A percentile compares a stretch with the other conserved stretches of the same genome.
Conservation (phyloP, 2,329 filamentous ascomycete species). For the Trichophyton simii region DNA sequence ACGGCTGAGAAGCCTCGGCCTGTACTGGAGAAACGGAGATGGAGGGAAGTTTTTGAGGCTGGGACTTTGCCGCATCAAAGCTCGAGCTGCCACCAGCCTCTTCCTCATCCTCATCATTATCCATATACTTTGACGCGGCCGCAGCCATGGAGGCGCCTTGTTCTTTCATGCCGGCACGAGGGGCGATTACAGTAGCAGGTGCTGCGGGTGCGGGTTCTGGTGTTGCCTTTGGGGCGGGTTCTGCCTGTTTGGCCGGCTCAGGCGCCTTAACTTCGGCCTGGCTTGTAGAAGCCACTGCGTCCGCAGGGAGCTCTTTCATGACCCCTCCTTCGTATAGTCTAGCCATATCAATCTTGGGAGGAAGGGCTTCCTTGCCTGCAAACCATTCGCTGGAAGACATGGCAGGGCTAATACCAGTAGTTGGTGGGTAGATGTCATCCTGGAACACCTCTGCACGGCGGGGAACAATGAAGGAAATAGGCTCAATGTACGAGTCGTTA, state of each 20-base stretch:
- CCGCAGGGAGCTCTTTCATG: conserved; percentile 60
- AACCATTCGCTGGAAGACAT: conserved; percentile 76
- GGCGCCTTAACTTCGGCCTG: conserved; percentile 15
- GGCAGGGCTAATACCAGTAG: conserved; percentile 65
- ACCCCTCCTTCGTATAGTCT: conserved; percentile 77
- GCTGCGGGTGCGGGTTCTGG: conserved; percentile 28
- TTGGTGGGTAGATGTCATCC: conserved; percentile 89
- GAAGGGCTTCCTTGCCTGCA: conserved; percentile 66
- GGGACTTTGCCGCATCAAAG: conserved; percentile 77
- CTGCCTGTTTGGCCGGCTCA: conserved; percentile 28
- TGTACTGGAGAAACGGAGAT: conserved; percentile 20
- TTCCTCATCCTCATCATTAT: conserved; percentile 48
- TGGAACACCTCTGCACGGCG: conserved; percentile 90
- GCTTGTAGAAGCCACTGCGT: conserved; percentile 36
- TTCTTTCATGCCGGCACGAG: conserved; percentile 49
- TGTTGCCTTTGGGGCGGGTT: conserved; percentile 25
- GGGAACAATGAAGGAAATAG: conserved; percentile 93
- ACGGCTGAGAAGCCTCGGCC: conserved; percentile 7
- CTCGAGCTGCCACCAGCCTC: conserved; percentile 56
- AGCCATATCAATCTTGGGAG: conserved; percentile 87
- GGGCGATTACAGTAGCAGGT: conserved; percentile 10
- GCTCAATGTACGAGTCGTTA: conserved; percentile 87
- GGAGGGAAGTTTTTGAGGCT: conserved; percentile 51
- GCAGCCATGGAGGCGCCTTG: conserved; percentile 78
- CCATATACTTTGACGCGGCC: conserved; percentile 76